Base-by-base conservation (phyloP, 1,284 basidiomycete species). In the Ganoderma resinaceum region DNA sequence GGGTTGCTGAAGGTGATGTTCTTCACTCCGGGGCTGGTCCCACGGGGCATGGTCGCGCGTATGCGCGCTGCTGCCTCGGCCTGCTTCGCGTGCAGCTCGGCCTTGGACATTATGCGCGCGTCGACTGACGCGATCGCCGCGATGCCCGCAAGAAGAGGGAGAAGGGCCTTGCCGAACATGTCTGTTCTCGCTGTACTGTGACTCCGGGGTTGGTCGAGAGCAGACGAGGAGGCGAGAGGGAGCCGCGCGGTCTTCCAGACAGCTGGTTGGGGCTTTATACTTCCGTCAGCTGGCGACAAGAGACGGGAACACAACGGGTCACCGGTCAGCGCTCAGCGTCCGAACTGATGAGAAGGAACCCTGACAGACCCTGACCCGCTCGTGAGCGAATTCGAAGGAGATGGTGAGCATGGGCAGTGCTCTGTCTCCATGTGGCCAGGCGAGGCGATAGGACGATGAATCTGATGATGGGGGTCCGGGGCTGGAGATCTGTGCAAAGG, bases 1-100 rank as follows among this genome's bases (percentile, higher is more conserved):
- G 90, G 89, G 73, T 93, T 91, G 2, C 82, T 79, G 77, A 93
- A 93, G 0, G 90, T 92, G 74, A 93, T 91, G 72, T 91, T 92
- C 78, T 90, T 85, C 33, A 83, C 81, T 1, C 66, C 72, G 20
- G 33, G 11, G 59, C 60, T 43, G 58, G 46, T 40, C 29, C 66
- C 65, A 38, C 67, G 70, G 16, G 71, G 66, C 35, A 68, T 59
- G 46, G 61, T 67, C 14, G 69, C 73, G 59, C 70, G 75, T 18
- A 76, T 66, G 62, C 69, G 72, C 16, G 76, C 72, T n/a, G 73
- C 73, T 2, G 76, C 75, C 38, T 72, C 73, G 1, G 65, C 69
- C 63, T 79, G 78, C 18, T 73, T 73, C 31, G 71, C 74, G 20
- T 71, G 74, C 49, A 76, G 38, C 57, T 76, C 71, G 3, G 67